phyloP scores from a whole-genome alignment of 2,329 filamentous ascomycete genomes.

The Teratosphaeria nubilosa region DNA sequence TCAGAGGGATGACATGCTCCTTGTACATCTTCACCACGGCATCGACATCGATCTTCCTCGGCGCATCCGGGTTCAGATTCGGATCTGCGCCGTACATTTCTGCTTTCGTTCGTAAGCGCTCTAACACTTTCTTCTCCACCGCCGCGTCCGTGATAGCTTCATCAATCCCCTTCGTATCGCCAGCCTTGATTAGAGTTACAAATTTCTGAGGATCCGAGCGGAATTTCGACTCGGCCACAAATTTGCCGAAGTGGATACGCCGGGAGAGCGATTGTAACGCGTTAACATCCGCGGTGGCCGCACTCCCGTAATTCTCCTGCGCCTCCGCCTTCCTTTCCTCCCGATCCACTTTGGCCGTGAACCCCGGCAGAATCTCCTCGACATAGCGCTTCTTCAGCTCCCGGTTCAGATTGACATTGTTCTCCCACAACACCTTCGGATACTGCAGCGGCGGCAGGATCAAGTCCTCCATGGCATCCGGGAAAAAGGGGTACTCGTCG shows the following conservation, averaged over 20 bases:
- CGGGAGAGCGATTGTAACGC: constrained; percentile 83
- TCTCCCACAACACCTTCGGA: constrained; percentile 75
- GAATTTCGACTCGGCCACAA: constrained; percentile 95
- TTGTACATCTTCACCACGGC: constrained; percentile 83
- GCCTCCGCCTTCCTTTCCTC: constrained; percentile 66
- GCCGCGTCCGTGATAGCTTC: constrained; percentile 80
- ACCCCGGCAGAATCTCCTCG: constrained; percentile 68
- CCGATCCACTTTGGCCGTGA: constrained; percentile 45
- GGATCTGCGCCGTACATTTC: constrained; percentile 91
- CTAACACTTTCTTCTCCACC: constrained; percentile 86
- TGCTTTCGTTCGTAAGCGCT: constrained; percentile 77
- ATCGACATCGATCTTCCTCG: constrained; percentile 79
- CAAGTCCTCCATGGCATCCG: constrained; percentile 63
- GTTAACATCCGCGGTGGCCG: constrained; percentile 81
- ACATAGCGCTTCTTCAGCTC: constrained; percentile 82
- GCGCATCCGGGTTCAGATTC: constrained; percentile 37
- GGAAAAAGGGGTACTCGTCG: constrained; percentile 97
- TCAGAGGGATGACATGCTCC: constrained; percentile 89
- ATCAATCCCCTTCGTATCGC: constrained; percentile 71
- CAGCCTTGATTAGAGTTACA: constrained; percentile 69
- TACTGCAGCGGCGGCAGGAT: constrained; percentile 85
- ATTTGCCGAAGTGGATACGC: constrained; percentile 95
- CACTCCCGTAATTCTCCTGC: constrained; percentile 89
- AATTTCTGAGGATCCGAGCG: constrained; percentile 70
- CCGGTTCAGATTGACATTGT: constrained; percentile 82